phyloP scores from a whole-genome alignment of 805 yeast species.

The Metschnikowia koreensis region DNA sequence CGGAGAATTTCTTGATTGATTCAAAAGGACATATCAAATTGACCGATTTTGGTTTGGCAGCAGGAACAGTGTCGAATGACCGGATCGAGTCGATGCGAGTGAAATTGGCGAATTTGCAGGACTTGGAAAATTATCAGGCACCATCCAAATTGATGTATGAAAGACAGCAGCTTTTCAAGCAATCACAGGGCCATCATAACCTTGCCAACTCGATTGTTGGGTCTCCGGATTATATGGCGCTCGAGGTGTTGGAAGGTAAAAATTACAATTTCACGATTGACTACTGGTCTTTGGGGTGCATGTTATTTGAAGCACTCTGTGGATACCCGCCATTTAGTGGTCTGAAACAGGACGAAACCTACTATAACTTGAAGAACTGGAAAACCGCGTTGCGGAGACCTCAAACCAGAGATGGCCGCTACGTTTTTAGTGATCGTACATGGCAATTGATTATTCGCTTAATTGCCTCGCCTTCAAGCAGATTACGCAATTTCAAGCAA shows the following conservation, averaged over 20 bases:
- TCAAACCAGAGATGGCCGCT: slow-evolving; percentile 84
- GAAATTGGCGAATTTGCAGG: slow-evolving; percentile 65
- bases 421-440: slow-evolving; percentile 92
- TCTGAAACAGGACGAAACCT: slow-evolving; percentile 88
- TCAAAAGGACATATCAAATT: slow-evolving; percentile 87
- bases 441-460: slow-evolving; percentile 83
- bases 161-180: slow-evolving; percentile 81
- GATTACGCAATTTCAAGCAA: slow-evolving; percentile 79
- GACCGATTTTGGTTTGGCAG: slow-evolving; percentile 96
- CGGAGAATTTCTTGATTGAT: slow-evolving; percentile 89
- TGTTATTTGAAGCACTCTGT: slow-evolving; percentile 91
- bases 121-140: slow-evolving; percentile 57
- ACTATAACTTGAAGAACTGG: slow-evolving; percentile 91
- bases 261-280: slow-evolving; percentile 94
- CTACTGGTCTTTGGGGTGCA: slow-evolving; percentile 98
- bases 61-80: slow-evolving; percentile 91
- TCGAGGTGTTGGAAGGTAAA: slow-evolving; percentile 93
- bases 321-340: slow-evolving; percentile 99
- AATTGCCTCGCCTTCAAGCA: slow-evolving; percentile 73
- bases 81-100: slow-evolving; percentile 90
- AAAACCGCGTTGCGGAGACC: slow-evolving; percentile 85
- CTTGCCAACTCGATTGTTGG: slow-evolving; percentile 96
- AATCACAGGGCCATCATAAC: slow-evolving; percentile 76
- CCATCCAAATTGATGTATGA: slow-evolving; percentile 76
- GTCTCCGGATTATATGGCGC: slow-evolving; percentile 98